Evolutionary conservation across 2,329 filamentous ascomycete species (phyloP), one percentile per base, ranked within the genome.

Genomic region (Ceratocystis ficicola): DNA sequence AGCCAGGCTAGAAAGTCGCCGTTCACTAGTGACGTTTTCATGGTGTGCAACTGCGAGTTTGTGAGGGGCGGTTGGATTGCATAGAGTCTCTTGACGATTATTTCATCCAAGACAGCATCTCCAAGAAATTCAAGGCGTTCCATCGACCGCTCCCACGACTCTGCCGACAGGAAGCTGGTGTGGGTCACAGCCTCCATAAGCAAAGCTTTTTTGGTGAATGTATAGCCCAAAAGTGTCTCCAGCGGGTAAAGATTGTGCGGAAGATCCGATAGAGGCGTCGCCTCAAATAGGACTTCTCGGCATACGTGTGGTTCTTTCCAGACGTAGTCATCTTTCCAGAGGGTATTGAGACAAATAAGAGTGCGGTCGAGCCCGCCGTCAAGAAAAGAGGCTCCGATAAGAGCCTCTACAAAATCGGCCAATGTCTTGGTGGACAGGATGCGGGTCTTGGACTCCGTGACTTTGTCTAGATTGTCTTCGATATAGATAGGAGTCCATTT

Each of bases 41-140:
- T 77, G 2, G 85, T 76, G 70, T 95, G 90, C 83, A 97, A 89
- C n/a, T 82, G 76, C 2, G 79, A 72, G 62, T 82, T 77, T 0
- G 75, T 66, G 0, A 84, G 72, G 2, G 79, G 75, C 0, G 76
- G 75, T 1, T 72, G 69, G 12, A 73, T 69, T 1, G 72, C 71
- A 73, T 83, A 88, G 5, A 93, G 75, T n/a, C 76, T 78, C 0
- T 76, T 77, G 6, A 89, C 84, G 62, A 96, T 77, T 65, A 96
- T 77, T 70, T 85, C 82, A 74, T 97, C 93, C 0, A 97, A 82
- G 1, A 96, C 78, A 0, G 90, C 83, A 70, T 97, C 93, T 0
- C 93, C 93, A 0, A 96, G 77, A 71, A 94, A 96, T 72, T 96
- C 93, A 0, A 96, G 81, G 0, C 91, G 83, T 70, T 96, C 88